phyloP scores from a whole-genome alignment of 1,284 basidiomycete species.

The Afroboletus lepidellus region DNA sequence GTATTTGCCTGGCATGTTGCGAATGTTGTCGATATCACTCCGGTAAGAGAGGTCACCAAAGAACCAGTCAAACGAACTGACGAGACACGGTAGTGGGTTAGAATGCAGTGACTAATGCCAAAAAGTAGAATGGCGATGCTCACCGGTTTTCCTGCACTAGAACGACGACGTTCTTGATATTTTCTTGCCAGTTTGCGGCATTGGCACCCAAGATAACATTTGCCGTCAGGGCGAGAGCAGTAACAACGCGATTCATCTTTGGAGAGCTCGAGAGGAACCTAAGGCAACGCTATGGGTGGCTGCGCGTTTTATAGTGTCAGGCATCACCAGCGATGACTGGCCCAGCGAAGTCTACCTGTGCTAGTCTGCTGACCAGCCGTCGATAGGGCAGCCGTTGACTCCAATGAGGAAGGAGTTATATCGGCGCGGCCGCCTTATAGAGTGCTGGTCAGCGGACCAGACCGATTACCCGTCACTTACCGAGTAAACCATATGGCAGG shows the following conservation, averaged over 20 bases:
- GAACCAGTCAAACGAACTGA: conserved; percentile 24
- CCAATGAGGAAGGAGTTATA: neutral
- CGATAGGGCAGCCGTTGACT: neutral
- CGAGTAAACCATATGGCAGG: neutral
- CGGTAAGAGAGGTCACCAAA: conserved; percentile 31
- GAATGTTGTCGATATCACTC: conserved; percentile 24
- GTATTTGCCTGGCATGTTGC: conserved; percentile 23
- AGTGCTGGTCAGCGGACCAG: neutral
- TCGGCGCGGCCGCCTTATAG: neutral
- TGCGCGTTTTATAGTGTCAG: neutral
- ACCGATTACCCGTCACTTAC: neutral
- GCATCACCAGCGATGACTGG: too few species aligned
- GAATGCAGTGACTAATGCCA: neutral
- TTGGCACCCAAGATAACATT: neutral
- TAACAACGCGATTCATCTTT: conserved; percentile 11
- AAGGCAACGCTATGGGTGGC: neutral
- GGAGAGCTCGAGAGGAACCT: neutral
- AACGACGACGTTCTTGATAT: conserved; percentile 28
- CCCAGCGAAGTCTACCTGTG: too few species aligned
- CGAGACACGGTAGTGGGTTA: conserved; percentile 1
- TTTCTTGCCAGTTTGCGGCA: conserved; percentile 20
- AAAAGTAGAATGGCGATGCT: neutral
- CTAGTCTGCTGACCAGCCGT: neutral
- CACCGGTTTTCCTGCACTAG: conserved; percentile 23
- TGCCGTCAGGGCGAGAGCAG: conserved; percentile 9